A percentile compares a stretch with the other conserved stretches of the same genome.
These are phyloP conservation scores for Cutaneotrichosporon curvatum DNA, from an alignment of 1,284 basidiomycete species.

Conservation along the genomic window DNA sequence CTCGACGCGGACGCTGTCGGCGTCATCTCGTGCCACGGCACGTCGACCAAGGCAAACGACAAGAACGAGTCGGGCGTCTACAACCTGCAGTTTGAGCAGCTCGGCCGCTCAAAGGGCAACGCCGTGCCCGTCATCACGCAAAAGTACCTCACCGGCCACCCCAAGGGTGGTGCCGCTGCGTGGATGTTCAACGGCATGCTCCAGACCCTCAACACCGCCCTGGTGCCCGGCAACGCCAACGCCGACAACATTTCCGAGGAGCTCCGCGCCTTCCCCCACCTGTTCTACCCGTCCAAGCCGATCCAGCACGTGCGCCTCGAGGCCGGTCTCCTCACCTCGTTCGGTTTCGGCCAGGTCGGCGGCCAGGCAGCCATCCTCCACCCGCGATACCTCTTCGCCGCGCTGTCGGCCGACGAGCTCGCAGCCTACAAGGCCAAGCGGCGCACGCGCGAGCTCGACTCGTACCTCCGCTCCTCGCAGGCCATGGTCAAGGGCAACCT, in stretches of 20 bases:
- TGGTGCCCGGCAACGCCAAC: slow-evolving; percentile 95
- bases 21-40: slow-evolving; percentile 56
- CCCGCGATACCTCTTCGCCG: slow-evolving; percentile 82
- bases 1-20: slow-evolving; percentile 82
- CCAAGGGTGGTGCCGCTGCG: slow-evolving; percentile 93
- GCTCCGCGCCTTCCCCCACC: slow-evolving; percentile 80
- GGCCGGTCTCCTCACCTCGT: slow-evolving; percentile 88
- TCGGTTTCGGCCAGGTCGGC: slow-evolving; percentile 99
- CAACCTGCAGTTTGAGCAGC: slow-evolving; percentile 84
- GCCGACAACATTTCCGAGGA: slow-evolving; percentile 92
- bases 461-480: slow-evolving; percentile 89
- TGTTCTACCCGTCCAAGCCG: slow-evolving; percentile 95
- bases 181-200: slow-evolving; percentile 95
- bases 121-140: slow-evolving; percentile 95
- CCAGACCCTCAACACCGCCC: slow-evolving; percentile 75
- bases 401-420: slow-evolving; percentile 66
- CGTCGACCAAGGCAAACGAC: slow-evolving; percentile 95
- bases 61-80: slow-evolving; percentile 97
- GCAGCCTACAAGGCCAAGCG: slow-evolving; percentile 68
- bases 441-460: slow-evolving; percentile 60
- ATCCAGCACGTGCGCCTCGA: slow-evolving; percentile 89
- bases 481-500: slow-evolving; percentile 90
- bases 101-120: slow-evolving; percentile 84
- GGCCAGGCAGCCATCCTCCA: slow-evolving; percentile 83
- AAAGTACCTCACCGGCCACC: slow-evolving; percentile 91